Percentiles rank a stretch among this genome's conserved stretches.
These are phyloP conservation scores for Solanum microdontum DNA, from an alignment of 257 asterid genomes.

Conservation along the genomic window DNA sequence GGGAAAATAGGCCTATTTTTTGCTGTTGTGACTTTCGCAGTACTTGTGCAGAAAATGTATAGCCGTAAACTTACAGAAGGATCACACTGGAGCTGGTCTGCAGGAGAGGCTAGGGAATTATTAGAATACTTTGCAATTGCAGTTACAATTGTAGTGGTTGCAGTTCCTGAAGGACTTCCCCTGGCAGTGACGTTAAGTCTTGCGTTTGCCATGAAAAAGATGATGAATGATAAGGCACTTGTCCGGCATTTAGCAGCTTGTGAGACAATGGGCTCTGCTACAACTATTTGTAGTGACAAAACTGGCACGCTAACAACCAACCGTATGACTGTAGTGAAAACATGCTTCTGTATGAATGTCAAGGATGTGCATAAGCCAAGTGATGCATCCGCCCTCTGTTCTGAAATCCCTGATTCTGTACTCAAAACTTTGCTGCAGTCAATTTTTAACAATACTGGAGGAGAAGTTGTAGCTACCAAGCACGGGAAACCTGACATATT, in stretches of 20 bases:
- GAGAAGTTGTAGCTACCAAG: conserved; percentile 66
- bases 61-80: conserved; percentile 42
- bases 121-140: conserved; percentile 81
- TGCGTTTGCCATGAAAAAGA: conserved; percentile 90
- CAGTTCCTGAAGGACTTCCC: conserved; percentile 92
- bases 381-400: conserved; percentile 16
- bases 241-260: conserved; percentile 89
- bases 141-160: conserved; percentile 86
- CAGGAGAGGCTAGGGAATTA: conserved; percentile 65
- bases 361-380: conserved; percentile 22
- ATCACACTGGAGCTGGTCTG: conserved; percentile 42
- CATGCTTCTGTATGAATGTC: conserved; percentile 59
- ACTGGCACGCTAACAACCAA: conserved; percentile 88
- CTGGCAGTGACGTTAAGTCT: conserved; percentile 84
- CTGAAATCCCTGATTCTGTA: conserved; percentile 41
- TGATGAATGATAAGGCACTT: conserved; percentile 95
- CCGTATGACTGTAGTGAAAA: conserved; percentile 79
- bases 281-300: conserved; percentile 83
- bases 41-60: conserved; percentile 56
- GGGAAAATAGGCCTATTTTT: conserved; percentile 81
- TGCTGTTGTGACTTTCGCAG: conserved; percentile 73
- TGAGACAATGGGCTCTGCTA: conserved; percentile 96
- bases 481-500: conserved; percentile 49
- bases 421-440: conserved; percentile 45
- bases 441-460: conserved; percentile 74